These are phyloP conservation scores for Ophiosphaerella narmari DNA, from an alignment of 2,329 filamentous ascomycete genomes.

Conservation along the genomic window DNA sequence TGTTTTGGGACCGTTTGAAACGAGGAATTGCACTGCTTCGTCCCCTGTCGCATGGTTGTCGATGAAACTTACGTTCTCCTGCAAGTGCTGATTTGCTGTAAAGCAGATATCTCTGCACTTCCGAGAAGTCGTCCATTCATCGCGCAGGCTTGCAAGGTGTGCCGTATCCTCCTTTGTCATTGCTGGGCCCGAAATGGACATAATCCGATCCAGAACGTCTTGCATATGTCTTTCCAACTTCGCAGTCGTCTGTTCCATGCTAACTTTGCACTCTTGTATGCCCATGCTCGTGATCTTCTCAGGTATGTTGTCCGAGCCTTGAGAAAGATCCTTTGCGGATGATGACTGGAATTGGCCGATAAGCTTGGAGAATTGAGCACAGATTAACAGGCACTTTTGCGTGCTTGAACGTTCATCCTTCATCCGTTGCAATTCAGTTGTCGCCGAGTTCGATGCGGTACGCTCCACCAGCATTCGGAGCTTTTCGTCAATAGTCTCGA, in stretches of 20 bases:
- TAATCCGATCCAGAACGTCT: constrained; percentile 6
- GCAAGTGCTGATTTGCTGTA: constrained; percentile 6
- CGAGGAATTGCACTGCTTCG: constrained; percentile 12
- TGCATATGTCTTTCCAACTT: constrained; percentile 14
- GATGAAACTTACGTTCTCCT: constrained; percentile 12
- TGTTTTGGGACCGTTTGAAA: constrained; percentile 11
- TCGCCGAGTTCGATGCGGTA: constrained; percentile 3
- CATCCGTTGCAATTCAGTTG: constrained; percentile 7
- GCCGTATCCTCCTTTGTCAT: constrained; percentile 5
- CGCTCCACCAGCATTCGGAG: constrained; percentile 8
- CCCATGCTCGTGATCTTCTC: constrained; percentile 9
- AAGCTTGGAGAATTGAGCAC: constrained; percentile 12
- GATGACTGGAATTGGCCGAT: constrained; percentile 9
- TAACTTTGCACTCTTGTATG: constrained; percentile 9
- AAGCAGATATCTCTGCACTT: constrained; percentile 12
- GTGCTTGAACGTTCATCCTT: constrained; percentile 15
- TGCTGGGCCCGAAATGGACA: constrained; percentile 2
- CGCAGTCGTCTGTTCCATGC: constrained; percentile 8
- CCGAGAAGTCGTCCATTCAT: constrained; percentile 12
- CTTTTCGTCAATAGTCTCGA: constrained; percentile 17
- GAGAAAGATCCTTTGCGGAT: background rate
- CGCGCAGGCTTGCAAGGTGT: constrained; percentile 9
- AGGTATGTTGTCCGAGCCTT: constrained; percentile 1
- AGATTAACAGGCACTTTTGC: constrained; percentile 14
- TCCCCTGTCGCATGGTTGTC: constrained; percentile 13